Evolutionary conservation across 257 asterid species (phyloP).

Genomic region (Asclepias syriaca): DNA sequence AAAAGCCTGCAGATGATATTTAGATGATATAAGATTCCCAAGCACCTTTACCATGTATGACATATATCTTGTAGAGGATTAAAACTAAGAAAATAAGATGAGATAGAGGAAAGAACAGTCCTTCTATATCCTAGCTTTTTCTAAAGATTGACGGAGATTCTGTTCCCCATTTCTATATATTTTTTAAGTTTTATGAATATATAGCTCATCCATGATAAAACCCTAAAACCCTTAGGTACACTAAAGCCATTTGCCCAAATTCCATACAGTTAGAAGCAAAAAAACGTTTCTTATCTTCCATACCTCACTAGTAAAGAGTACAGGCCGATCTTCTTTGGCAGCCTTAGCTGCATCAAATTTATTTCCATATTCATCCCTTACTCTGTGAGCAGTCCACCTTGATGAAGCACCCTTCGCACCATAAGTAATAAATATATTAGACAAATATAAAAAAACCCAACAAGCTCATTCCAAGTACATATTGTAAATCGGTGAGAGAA

Average conservation of each 20-base stretch:
- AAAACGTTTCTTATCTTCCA: conserved; percentile 11
- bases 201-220: not conserved
- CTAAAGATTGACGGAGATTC: not conserved
- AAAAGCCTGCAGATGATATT: not conserved
- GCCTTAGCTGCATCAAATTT: conserved; percentile 76
- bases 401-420: conserved; percentile 73
- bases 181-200: not conserved
- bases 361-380: conserved; percentile 51
- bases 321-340: conserved; percentile 63
- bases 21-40: not conserved
- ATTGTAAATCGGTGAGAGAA: not conserved
- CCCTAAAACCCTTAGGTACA: not conserved
- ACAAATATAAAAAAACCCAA: not conserved
- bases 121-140: not conserved
- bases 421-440: conserved; percentile 23
- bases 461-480: not conserved
- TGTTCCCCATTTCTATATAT: not conserved
- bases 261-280: not conserved
- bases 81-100: not conserved
- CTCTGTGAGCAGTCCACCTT: conserved; percentile 81
- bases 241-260: not conserved
- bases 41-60: not conserved
- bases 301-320: conserved; percentile 93
- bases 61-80: not conserved
- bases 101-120: not conserved